Base-by-base conservation (phyloP, 116 monocot genomes). In the Zostera marina region DNA sequence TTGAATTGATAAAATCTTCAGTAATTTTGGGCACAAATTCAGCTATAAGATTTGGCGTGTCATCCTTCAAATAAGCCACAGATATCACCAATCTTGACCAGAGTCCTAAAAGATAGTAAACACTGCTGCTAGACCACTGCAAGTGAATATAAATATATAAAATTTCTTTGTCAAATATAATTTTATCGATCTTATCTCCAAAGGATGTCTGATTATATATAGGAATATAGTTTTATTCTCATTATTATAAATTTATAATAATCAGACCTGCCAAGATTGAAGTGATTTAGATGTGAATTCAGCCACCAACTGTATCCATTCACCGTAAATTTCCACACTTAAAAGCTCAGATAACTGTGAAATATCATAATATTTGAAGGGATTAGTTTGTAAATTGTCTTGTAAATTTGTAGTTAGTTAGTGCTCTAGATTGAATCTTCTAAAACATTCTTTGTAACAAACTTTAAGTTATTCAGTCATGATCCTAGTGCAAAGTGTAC, bases 41-140 rank as follows among this genome's bases (percentile, higher is more conserved):
- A 69, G 86, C 91, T 4, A 98, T 78, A 42, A 81, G 68, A 67
- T 79, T 98, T 41, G 98, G 91, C 70, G 83, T 63, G 53, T 86
- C 91, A 58, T 86, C 80, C 70, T 98, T 98, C 67, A 98, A 70
- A 70, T 90, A 98, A 52, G 90, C 91, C 23, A 98, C 86, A 49
- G 98, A 90, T 41, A 83, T 83, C 47, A 98, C 98, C 83, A 98
- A 72, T 73, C 98, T 86, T 23, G 96, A 98, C 98, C 98, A 98
- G 58, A 98, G 91, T 39, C 83, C 86, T 42, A 98, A 61, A 65
- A 98, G 86, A 47, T 98, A 98, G 63, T 98, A 98, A 16, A 98
- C 81, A 64, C 98, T 90, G 60, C 74, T 81, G 74, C 98, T 98
- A 23, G 98, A 86, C 98, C 98, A 98, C 98, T 98, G 39, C 19